Evolutionary conservation across 352 stramenopile species (phyloP), one percentile per base, ranked within the genome.

Genomic region (Pythium phragmitis): DNA sequence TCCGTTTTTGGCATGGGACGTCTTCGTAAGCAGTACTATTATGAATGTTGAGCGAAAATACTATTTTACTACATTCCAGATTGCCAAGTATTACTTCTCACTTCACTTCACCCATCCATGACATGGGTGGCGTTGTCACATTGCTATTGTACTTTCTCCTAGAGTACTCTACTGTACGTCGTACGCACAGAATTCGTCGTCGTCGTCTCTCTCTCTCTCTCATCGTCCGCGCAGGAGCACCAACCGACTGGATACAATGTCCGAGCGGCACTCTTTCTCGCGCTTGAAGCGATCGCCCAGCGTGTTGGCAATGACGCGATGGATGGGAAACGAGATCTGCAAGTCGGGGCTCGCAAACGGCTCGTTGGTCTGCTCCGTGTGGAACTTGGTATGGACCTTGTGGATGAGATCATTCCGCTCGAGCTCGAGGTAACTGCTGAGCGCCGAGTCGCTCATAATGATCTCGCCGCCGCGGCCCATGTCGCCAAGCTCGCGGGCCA

Each of bases 401-500:
- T 75, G 53, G 9, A 41, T 19, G 43, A 59, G 11, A 30, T 37
- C n/a, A 34, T 65, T 39, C 19, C 69, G 57, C 56, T 84, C 57
- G 52, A 79, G 71, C 12, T 76, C 60, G 54, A 78, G 69, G 67
- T 82, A 89, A 12, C 72, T 60, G 5, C 63, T 45, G 17, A 80
- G 58, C 16, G 84, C 82, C 21, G 73, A 74, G 17, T 80, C 76
- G 36, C 80, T 91, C 39, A 91, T 80, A 36, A 91, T 69, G 9
- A 94, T 76, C 58, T 94, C 80, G 16, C 85, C 85, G 5, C 85
- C 85, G 41, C 75, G 68, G 26, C 81, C 82, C 45, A 85, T 54
- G 49, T 92, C 79, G 42, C 77, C 80, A 54, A 94, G 76, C 49
- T 92, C 83, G 28, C 78, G 77, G 7, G 80, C 78, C 23, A 88